phyloP scores from a whole-genome alignment of 148 eudicot genomes.

The Chenopodium berlandieri region DNA sequence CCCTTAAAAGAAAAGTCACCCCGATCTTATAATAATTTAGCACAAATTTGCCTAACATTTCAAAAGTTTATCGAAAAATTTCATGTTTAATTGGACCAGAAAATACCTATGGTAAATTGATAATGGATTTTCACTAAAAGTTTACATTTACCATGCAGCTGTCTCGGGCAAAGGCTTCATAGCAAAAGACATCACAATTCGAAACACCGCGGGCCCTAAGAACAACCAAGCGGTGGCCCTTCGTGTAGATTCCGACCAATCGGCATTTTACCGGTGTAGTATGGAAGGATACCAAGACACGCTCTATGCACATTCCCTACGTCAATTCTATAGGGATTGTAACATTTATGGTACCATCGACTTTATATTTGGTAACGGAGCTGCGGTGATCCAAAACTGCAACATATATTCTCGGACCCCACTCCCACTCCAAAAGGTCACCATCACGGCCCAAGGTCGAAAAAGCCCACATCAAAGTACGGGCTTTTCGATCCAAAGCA shows the following conservation, averaged over 20 bases:
- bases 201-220: constrained; percentile 69
- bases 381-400: constrained; percentile 75
- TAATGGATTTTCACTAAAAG: not conserved
- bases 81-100: no score
- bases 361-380: constrained; percentile 91
- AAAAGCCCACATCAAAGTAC: constrained; percentile 72
- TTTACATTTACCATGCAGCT: constrained; percentile 36
- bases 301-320: constrained; percentile 77
- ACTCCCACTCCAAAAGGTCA: constrained; percentile 62
- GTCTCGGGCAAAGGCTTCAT: constrained; percentile 85
- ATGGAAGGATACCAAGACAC: constrained; percentile 95
- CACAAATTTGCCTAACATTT: no score
- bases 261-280: constrained; percentile 79
- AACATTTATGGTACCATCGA: constrained; percentile 77
- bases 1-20: no score
- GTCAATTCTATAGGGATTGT: constrained; percentile 92
- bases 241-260: constrained; percentile 77
- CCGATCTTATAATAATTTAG: no score
- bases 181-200: constrained; percentile 78
- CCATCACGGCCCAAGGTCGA: constrained; percentile 85
- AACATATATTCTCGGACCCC: constrained; percentile 59
- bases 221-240: constrained; percentile 80
- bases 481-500: constrained; percentile 69
- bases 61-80: no score
- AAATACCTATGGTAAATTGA: no score